phyloP scores from a whole-genome alignment of 306 rosid species.

The Psophocarpus tetragonolobus region DNA sequence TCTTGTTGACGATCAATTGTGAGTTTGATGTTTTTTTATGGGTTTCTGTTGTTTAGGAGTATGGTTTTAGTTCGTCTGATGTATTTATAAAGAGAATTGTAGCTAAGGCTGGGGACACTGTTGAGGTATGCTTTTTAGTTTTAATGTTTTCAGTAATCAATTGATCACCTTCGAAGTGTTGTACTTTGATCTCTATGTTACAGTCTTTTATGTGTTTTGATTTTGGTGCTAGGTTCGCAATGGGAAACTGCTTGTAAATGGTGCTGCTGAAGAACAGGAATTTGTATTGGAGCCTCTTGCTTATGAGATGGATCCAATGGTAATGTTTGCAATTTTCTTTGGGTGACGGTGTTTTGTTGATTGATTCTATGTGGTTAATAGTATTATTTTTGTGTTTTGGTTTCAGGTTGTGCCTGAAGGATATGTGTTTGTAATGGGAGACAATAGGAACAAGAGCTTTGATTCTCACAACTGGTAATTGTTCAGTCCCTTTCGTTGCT shows the following conservation, averaged over 20 bases:
- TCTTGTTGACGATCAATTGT: slow-evolving; percentile 1
- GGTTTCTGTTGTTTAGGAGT: slow-evolving; percentile 49
- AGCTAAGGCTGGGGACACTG: slow-evolving; percentile 89
- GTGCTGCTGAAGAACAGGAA: slow-evolving; percentile 67
- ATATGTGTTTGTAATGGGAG: slow-evolving; percentile 94
- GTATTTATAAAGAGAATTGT: slow-evolving; percentile 87
- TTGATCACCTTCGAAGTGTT: neutral
- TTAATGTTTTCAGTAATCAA: neutral
- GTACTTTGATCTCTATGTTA: neutral
- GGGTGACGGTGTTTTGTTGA: neutral
- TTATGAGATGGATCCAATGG: slow-evolving; percentile 78
- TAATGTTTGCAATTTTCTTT: slow-evolving; percentile 33
- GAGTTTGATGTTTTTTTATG: slow-evolving; percentile 9
- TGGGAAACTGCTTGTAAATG: slow-evolving; percentile 83
- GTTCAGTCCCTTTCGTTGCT: slow-evolving; percentile 17
- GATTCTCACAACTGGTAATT: slow-evolving; percentile 96
- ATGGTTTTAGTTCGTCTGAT: slow-evolving; percentile 67
- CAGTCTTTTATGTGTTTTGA: neutral
- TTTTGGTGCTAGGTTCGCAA: slow-evolving; percentile 59
- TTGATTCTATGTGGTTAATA: slow-evolving; percentile 10
- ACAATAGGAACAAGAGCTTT: slow-evolving; percentile 90
- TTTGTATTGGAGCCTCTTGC: slow-evolving; percentile 76
- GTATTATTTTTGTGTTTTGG: neutral
- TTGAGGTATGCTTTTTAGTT: slow-evolving; percentile 63
- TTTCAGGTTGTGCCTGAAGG: slow-evolving; percentile 92